Evolutionary conservation across 495 filamentous ascomycete genomes (phyloP).

Genomic region (Penicillium macrosclerotiorum): DNA sequence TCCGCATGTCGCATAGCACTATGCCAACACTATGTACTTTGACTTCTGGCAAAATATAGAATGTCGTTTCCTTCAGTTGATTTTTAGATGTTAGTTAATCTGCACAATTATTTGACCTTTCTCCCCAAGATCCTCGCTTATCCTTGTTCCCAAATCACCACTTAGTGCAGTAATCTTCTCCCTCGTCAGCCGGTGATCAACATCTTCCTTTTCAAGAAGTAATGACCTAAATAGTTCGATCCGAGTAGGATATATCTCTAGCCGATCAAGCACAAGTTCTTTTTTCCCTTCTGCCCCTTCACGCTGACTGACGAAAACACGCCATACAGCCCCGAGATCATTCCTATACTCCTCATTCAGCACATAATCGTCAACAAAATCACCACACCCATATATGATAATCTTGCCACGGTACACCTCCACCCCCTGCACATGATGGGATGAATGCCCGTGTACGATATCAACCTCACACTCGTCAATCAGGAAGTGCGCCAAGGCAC

Average conservation of each 20-base stretch:
- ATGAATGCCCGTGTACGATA: constrained; percentile 44
- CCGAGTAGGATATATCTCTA: constrained; percentile 33
- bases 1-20: too few species aligned
- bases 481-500: constrained; percentile 37
- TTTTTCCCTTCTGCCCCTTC: not conserved
- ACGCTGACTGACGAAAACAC: constrained; percentile 26
- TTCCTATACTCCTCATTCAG: constrained; percentile 34
- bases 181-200: constrained; percentile 28
- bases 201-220: constrained; percentile 17
- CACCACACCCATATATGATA: constrained; percentile 45
- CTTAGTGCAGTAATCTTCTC: constrained; percentile 19
- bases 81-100: not conserved
- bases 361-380: constrained; percentile 47
- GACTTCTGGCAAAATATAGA: too few species aligned
- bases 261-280: constrained; percentile 16
- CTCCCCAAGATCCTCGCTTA: constrained; percentile 14
- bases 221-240: constrained; percentile 26
- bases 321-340: constrained; percentile 43
- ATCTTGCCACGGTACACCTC: constrained; percentile 35
- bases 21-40: too few species aligned
- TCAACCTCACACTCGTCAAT: constrained; percentile 45
- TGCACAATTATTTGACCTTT: constrained; percentile 31
- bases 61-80: too few species aligned
- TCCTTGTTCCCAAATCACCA: constrained; percentile 19
- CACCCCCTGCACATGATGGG: constrained; percentile 45